These are phyloP conservation scores for Phaeomoniella chlamydospora DNA, from an alignment of 2,329 filamentous ascomycete species.

Conservation along the genomic window DNA sequence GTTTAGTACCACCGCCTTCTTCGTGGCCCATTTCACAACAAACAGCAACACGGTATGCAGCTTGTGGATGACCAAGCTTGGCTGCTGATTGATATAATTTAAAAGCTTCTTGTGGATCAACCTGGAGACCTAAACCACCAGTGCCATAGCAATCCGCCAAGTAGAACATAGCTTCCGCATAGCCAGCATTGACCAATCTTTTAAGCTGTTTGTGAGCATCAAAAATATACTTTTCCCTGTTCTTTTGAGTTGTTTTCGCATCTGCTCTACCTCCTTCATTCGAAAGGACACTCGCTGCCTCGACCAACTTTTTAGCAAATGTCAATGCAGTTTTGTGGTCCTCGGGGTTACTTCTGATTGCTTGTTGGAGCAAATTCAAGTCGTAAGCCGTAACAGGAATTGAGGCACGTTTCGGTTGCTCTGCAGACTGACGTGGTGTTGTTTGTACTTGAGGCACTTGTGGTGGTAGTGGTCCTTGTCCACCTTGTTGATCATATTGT, in stretches of 20 bases:
- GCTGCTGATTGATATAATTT: conserved; percentile 85
- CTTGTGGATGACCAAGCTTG: conserved; percentile 71
- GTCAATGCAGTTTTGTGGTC: conserved; percentile 59
- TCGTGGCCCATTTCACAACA: conserved; percentile 95
- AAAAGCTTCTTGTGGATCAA: conserved; percentile 86
- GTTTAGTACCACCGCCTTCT: conserved; percentile 81
- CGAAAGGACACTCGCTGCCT: conserved; percentile 67
- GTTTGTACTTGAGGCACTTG: conserved; percentile 14
- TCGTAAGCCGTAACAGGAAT: conserved; percentile 61
- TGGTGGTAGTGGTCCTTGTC: no score
- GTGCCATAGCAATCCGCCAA: conserved; percentile 80
- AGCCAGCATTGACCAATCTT: conserved; percentile 61
- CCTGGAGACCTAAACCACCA: conserved; percentile 61
- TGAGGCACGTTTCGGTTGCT: conserved; percentile 15
- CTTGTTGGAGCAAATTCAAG: conserved; percentile 57
- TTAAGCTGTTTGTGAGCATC: conserved; percentile 88
- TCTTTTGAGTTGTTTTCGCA: conserved; percentile 44
- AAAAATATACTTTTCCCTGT: conserved; percentile 66
- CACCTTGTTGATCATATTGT: conserved; percentile 32
- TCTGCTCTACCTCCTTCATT: conserved; percentile 63
- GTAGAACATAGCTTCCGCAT: conserved; percentile 83
- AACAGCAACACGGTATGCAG: conserved; percentile 87
- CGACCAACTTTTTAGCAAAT: conserved; percentile 70
- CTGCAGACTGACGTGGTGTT: conserved; percentile 10
- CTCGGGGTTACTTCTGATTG: conserved; percentile 54